These are phyloP conservation scores for Tolypocladium amazonense DNA, from an alignment of 2,329 filamentous ascomycete genomes.

Conservation along the genomic window DNA sequence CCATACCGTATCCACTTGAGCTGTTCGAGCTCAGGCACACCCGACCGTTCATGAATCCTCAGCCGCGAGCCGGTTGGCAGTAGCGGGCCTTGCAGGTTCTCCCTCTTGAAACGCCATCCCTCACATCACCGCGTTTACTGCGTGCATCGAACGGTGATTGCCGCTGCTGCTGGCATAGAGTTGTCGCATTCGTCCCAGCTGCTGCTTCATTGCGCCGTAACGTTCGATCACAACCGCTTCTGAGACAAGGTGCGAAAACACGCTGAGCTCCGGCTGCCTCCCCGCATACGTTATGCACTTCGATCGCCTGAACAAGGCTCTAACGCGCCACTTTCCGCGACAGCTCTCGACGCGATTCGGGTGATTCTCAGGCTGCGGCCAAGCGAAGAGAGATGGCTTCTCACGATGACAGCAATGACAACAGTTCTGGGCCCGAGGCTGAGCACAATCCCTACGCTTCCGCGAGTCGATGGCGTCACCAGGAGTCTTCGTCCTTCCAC, in stretches of 20 bases:
- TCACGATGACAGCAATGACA: background rate
- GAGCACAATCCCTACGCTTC: conserved; percentile 44
- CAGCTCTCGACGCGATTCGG: background rate
- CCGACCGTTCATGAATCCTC: background rate
- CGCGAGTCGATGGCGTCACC: conserved; percentile 49
- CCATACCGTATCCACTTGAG: background rate
- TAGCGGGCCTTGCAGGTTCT: background rate
- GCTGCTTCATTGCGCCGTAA: background rate
- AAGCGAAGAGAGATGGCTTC: background rate
- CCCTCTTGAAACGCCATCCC: background rate
- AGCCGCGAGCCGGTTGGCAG: background rate
- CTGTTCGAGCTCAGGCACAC: background rate
- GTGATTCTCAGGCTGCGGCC: background rate
- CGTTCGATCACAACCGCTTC: background rate
- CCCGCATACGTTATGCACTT: background rate
- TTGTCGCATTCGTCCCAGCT: background rate
- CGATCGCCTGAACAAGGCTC: background rate
- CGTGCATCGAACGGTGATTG: background rate
- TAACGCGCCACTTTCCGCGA: background rate
- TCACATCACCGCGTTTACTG: background rate
- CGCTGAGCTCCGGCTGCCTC: background rate
- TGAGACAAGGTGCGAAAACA: background rate
- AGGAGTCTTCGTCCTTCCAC: conserved; percentile 48
- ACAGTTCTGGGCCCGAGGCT: background rate
- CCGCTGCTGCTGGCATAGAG: background rate